These are phyloP conservation scores for Tetraselmis chui DNA, from an alignment of 139 green algal species.

Conservation along the genomic window DNA sequence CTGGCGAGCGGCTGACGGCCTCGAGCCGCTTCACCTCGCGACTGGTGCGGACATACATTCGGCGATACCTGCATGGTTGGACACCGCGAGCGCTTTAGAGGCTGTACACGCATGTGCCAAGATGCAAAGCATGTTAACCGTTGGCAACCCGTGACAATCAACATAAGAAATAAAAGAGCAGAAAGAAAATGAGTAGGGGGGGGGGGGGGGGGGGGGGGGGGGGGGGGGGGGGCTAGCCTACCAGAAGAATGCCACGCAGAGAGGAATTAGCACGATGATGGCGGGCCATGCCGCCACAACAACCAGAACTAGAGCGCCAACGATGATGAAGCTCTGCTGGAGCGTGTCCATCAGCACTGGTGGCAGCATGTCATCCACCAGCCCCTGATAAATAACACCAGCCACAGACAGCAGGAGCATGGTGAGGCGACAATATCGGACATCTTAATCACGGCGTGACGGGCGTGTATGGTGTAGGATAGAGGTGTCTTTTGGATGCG, in stretches of 20 bases:
- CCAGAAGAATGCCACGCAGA: constrained; percentile 45
- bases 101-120: no score
- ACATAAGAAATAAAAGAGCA: not conserved
- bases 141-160: no score
- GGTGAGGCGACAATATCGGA: no score
- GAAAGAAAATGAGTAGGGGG: not conserved
- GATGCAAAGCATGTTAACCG: no score
- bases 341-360: constrained; percentile 22
- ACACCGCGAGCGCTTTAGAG: no score
- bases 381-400: no score
- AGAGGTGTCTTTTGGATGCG: no score
- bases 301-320: constrained; percentile 35
- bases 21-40: constrained; percentile 92
- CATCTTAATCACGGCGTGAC: no score
- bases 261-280: constrained; percentile 63
- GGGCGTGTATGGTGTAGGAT: no score
- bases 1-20: constrained; percentile 63
- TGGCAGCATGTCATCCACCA: constrained; percentile 68
- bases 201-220: not conserved
- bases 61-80: no score
- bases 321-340: no score
- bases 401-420: no score
- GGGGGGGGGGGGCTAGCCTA: not conserved
- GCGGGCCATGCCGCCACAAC: constrained; percentile 55
- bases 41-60: constrained; percentile 60